Base-by-base conservation (phyloP, 179 eudicot species). In the Heliamphora pulchella region DNA sequence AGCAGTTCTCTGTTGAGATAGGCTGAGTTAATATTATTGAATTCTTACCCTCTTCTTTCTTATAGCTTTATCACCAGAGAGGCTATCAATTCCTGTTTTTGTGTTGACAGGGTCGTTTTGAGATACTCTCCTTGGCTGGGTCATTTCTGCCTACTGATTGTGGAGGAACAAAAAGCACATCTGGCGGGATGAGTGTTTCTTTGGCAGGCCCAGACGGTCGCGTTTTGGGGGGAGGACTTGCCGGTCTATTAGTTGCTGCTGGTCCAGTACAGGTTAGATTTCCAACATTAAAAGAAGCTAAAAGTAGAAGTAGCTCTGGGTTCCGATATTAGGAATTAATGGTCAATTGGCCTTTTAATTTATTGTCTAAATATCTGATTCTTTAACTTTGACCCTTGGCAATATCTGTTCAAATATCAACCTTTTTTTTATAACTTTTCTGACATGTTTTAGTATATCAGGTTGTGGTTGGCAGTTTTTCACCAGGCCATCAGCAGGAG, bases 161-260 rank as follows among this genome's bases (percentile, higher is more conserved):
- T 57, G 97, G 98, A 39, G 98, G 98, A 61, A 89, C 90, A 41
- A 90, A 89, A 79, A 95, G 89, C 80, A 85, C 97, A 80, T 79
- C 98, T 20, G 98, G 98, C 48, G 98, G 98, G 3, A 92, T 93
- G 96, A 95, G 98, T 74, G 98, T 95, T 76, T 95, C 98, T 8
- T 85, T 95, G 80, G 96, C 96, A 31, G 84, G 98, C 83, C 95
- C 97, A 10, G 98, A 95, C 83, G 98, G 98, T 22, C 95, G 98
- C 80, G 98, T 95, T 76, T 87, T 95, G 11, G 98, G 98, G 9
- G 98, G 98, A 75, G 92, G 98, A 51, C 96, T 95, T n/a, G 98
- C 97, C 59, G 98, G 98, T 63, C 83, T 89, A 80, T 85, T 95
- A 22, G 90, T 95, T 47, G 98, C 98, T 78, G 94, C 98, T 62